Conservation (phyloP, 305 asterid species). For the Withania somnifera region DNA sequence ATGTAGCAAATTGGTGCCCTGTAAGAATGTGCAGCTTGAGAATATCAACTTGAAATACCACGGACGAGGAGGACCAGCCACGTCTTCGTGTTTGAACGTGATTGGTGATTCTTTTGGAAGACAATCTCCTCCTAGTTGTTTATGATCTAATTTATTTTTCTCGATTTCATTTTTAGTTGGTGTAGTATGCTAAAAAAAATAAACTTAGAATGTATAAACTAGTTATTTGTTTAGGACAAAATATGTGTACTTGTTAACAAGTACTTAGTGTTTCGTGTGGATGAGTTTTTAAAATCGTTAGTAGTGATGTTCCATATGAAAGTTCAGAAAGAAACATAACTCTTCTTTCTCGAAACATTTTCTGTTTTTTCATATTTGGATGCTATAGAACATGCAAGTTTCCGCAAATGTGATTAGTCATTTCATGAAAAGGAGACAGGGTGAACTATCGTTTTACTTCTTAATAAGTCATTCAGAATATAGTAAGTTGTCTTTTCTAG, state of each 20-base stretch:
- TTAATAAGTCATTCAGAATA: too few relatives aligned
- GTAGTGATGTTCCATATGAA: not conserved
- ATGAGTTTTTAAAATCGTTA: not conserved
- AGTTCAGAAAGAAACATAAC: not conserved
- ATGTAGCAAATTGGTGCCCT: constrained; percentile 6
- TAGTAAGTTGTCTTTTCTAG: too few relatives aligned
- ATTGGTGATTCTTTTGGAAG: constrained; percentile 1
- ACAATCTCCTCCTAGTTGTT: constrained; percentile 7
- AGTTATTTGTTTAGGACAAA: not conserved
- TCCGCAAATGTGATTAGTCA: not conserved
- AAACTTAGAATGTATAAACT: not conserved
- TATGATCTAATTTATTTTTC: not conserved
- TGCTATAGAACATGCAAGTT: not conserved
- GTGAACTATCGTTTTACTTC: not conserved
- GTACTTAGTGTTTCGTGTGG: not conserved
- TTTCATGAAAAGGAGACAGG: not conserved
- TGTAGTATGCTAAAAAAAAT: not conserved
- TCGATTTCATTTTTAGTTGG: not conserved
- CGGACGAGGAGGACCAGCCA: constrained; percentile 2
- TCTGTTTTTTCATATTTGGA: not conserved
- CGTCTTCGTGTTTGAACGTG: not conserved
- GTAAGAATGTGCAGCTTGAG: constrained; percentile 5
- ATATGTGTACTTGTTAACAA: not conserved
- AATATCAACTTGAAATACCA: constrained; percentile 7
- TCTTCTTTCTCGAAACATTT: not conserved